phyloP scores from a whole-genome alignment of 1,284 basidiomycete species.

The Tausonia pullulans region DNA sequence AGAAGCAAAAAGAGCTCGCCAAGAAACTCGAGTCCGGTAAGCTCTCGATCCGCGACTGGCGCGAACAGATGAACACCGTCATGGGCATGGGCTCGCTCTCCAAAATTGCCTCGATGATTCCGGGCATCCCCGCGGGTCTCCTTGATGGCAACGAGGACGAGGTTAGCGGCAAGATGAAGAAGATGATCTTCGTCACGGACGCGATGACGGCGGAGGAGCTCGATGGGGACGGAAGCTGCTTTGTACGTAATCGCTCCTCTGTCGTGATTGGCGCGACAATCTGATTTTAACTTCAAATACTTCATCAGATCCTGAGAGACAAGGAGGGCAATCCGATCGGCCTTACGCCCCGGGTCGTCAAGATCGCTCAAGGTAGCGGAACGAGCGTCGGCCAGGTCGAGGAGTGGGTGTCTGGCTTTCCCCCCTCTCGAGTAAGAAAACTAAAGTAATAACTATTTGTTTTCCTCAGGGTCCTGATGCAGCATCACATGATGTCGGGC shows the following conservation, averaged over 20 bases:
- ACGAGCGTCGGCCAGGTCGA: constrained; percentile 95
- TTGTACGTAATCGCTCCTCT: constrained; percentile 1
- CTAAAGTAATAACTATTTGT: too few relatives aligned
- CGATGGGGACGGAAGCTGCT: constrained; percentile 70
- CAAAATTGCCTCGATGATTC: constrained; percentile 99
- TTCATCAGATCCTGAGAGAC: constrained; percentile 45
- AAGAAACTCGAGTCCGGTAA: constrained; percentile 97
- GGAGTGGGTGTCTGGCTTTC: constrained; percentile 39
- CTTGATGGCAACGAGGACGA: constrained; percentile 87
- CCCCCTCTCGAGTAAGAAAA: too few relatives aligned
- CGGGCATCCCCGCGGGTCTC: constrained; percentile 82
- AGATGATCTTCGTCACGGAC: constrained; percentile 98
- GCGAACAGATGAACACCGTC: constrained; percentile 92
- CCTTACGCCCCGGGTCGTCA: constrained; percentile 72
- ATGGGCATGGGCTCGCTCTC: constrained; percentile 99
- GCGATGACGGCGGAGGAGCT: constrained; percentile 90
- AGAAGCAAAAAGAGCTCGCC: constrained; percentile 95
- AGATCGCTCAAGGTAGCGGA: constrained; percentile 89
- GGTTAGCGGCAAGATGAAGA: constrained; percentile 71
- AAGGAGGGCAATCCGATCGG: constrained; percentile 72
- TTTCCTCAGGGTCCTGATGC: constrained; percentile 52
- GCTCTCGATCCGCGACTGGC: constrained; percentile 92
- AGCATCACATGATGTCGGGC: constrained; percentile 93
- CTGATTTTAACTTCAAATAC: not conserved
- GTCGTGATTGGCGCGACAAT: not conserved